Evolutionary conservation across 2,329 filamentous ascomycete genomes (phyloP).

Genomic region (Colletotrichum sp.): DNA sequence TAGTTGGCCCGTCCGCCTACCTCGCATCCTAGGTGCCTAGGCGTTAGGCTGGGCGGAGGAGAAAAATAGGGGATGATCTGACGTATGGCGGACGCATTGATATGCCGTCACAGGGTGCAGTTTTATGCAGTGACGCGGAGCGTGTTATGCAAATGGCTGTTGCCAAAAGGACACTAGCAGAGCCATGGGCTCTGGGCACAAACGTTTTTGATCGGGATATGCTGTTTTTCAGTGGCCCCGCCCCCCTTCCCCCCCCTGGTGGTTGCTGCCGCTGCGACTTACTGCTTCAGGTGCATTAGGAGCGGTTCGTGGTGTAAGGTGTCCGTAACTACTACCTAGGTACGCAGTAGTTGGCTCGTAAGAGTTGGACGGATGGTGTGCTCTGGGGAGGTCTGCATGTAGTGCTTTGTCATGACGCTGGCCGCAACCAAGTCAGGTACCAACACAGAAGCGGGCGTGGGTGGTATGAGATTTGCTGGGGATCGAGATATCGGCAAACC

Average conservation of each 20-base stretch:
- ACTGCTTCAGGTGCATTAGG: not conserved
- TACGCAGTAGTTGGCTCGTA: not conserved
- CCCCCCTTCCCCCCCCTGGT: not conserved
- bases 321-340: no score
- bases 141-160: constrained; percentile 9
- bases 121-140: constrained; percentile 12
- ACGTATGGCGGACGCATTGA: constrained; percentile 8
- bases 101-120: constrained; percentile 6
- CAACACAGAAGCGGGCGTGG: not conserved
- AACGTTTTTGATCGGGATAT: constrained; percentile 6
- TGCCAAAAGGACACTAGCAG: not conserved
- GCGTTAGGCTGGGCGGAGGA: not conserved
- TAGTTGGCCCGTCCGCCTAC: not conserved
- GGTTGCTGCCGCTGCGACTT: not conserved
- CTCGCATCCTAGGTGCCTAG: not conserved
- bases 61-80: constrained; percentile 10
- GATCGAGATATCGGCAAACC: constrained; percentile 10
- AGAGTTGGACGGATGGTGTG: not conserved
- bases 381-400: not conserved
- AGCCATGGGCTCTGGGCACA: not conserved
- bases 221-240: not conserved
- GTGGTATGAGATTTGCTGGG: not conserved
- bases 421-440: constrained; percentile 15
- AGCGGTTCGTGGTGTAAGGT: not conserved
- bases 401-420: constrained; percentile 5